These are phyloP conservation scores for Malassezia vespertilionis DNA, from an alignment of 1,284 basidiomycete species.

Conservation along the genomic window DNA sequence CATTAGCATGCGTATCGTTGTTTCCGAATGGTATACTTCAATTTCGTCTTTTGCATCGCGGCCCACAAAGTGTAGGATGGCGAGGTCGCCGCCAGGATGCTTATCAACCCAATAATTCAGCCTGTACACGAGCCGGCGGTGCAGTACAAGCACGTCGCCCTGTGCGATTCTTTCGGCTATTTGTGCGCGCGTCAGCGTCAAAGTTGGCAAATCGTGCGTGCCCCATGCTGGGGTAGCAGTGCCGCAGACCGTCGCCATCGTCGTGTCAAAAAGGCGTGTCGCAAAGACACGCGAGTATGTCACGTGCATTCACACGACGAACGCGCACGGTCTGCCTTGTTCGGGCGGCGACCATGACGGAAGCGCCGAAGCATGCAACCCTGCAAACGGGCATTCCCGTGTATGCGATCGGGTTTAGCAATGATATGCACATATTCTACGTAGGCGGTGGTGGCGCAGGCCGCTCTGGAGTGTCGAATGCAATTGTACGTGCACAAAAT, in stretches of 20 bases:
- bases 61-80: conserved; percentile 89
- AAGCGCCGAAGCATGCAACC: conserved; percentile 21
- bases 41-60: conserved; percentile 91
- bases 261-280: too few relatives aligned
- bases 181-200: conserved; percentile 30
- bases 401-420: conserved; percentile 36
- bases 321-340: too few relatives aligned
- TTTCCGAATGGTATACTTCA: conserved; percentile 72
- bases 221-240: too few relatives aligned
- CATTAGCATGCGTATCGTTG: conserved; percentile 57
- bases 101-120: conserved; percentile 69
- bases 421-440: conserved; percentile 32
- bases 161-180: conserved; percentile 36
- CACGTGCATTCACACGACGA: background rate
- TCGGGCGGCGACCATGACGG: conserved; percentile 18
- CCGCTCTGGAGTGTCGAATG: conserved; percentile 38
- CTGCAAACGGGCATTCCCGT: conserved; percentile 32
- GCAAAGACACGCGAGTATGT: too few relatives aligned
- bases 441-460: conserved; percentile 42
- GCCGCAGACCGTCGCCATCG: too few relatives aligned
- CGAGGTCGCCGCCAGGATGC: conserved; percentile 81
- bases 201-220: too few relatives aligned
- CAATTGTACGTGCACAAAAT: conserved; percentile 22
- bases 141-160: conserved; percentile 63
- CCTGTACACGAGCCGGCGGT: conserved; percentile 64